Percentiles rank a stretch among this genome's conserved stretches.
These are phyloP conservation scores for Friedmanniomyces simplex DNA, from an alignment of 495 filamentous ascomycete genomes.

Conservation along the genomic window DNA sequence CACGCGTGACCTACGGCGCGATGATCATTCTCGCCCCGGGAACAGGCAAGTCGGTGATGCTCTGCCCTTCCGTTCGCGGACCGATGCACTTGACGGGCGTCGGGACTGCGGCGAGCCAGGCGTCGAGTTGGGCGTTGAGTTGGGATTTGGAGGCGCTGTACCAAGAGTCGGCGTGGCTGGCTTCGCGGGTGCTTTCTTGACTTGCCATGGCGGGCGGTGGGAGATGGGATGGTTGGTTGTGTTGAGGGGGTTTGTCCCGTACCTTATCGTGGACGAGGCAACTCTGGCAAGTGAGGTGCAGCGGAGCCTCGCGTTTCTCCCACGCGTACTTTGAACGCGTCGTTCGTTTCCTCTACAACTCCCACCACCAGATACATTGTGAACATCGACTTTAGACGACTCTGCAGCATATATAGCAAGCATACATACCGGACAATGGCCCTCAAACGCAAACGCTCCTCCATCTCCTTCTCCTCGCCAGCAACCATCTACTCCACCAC, in stretches of 20 bases:
- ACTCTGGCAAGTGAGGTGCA: no score
- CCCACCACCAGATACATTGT: neutral
- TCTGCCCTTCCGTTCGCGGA: constrained; percentile 33
- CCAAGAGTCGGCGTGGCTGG: constrained; percentile 74
- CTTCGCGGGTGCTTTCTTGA: constrained; percentile 41
- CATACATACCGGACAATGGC: constrained; percentile 20
- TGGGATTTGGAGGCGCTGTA: constrained; percentile 53
- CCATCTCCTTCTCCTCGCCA: constrained; percentile 20
- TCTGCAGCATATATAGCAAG: no score
- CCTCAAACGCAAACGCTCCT: constrained; percentile 34
- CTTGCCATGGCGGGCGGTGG: constrained; percentile 36
- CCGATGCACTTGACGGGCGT: constrained; percentile 39
- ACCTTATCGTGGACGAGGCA: no score
- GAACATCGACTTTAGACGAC: neutral
- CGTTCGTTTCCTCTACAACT: no score
- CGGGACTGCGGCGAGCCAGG: constrained; percentile 67
- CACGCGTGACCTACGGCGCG: constrained; percentile 79
- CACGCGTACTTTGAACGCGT: neutral
- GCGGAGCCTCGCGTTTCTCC: neutral
- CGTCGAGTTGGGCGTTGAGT: constrained; percentile 63
- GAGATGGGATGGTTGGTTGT: neutral
- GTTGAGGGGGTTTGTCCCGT: no score
- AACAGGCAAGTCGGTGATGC: constrained; percentile 52
- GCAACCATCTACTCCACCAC: constrained; percentile 18
- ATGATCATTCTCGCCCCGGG: constrained; percentile 80